A percentile compares a stretch with the other conserved stretches of the same genome.
These are phyloP conservation scores for Camelina hispida DNA, from an alignment of 345 rosid genomes.

Conservation along the genomic window DNA sequence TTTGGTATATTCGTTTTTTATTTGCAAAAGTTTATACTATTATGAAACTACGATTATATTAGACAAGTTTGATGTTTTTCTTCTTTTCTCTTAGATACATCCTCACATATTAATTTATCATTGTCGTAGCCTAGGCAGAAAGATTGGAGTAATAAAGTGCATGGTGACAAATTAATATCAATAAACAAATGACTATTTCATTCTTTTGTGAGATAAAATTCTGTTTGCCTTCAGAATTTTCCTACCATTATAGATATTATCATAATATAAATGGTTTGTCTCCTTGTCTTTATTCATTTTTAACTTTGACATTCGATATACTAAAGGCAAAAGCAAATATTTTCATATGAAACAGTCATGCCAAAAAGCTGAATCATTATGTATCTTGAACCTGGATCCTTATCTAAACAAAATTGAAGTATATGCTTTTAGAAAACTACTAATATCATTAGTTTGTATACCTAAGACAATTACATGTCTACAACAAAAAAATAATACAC, in stretches of 20 bases:
- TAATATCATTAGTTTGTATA: background rate
- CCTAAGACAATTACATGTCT: constrained; percentile 3
- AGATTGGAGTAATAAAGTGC: too few relatives aligned
- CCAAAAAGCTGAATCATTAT: background rate
- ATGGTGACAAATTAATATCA: background rate
- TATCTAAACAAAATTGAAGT: background rate
- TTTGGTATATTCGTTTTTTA: background rate
- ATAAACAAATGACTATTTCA: background rate
- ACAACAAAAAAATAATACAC: constrained; percentile 14
- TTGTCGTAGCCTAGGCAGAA: too few relatives aligned
- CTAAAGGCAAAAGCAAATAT: background rate
- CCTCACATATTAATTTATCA: too few relatives aligned
- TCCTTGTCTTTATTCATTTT: background rate
- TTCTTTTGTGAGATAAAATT: background rate
- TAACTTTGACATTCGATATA: background rate
- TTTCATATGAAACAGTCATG: background rate
- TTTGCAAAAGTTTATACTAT: background rate
- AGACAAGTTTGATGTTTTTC: too few relatives aligned
- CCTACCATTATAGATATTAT: background rate
- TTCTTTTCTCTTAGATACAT: too few relatives aligned
- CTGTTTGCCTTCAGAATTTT: background rate
- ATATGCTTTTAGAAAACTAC: background rate
- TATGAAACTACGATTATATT: background rate
- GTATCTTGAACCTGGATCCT: background rate
- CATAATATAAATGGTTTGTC: background rate